Percentiles rank a stretch among this genome's conserved stretches.
Evolutionary conservation across 441 rosid species (phyloP).

Genomic region (Geranium incanum): DNA sequence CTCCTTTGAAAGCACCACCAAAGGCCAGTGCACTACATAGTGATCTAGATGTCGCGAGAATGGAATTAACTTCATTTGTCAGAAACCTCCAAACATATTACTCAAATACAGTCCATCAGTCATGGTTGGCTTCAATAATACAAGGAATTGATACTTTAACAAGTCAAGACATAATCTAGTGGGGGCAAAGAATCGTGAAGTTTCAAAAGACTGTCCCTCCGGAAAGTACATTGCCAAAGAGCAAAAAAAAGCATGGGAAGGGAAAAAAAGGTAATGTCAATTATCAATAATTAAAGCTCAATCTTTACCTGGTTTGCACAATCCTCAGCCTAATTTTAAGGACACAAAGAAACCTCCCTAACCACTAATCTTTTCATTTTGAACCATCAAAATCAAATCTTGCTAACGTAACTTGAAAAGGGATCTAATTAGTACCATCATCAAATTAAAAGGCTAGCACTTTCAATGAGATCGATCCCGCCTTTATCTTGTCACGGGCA

Average conservation of each 20-base stretch:
- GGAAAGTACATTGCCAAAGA: background rate
- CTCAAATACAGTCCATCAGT: conserved; percentile 33
- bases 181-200: background rate
- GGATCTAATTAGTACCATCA: no score
- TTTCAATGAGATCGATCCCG: background rate
- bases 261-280: background rate
- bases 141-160: background rate
- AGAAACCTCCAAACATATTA: conserved; percentile 37
- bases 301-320: background rate
- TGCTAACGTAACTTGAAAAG: background rate
- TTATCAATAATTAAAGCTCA: no score
- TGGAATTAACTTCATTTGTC: conserved; percentile 22
- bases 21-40: conserved; percentile 17
- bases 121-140: conserved; percentile 5
- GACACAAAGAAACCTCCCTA: background rate
- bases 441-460: background rate
- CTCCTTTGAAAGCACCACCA: conserved; percentile 26
- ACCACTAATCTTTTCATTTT: background rate
- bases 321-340: background rate
- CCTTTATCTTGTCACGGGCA: background rate
- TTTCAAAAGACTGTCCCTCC: no score
- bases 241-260: background rate
- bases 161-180: no score
- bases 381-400: background rate
- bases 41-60: conserved; percentile 21